Evolutionary conservation across 345 rosid genomes (phyloP).

Genomic region (Excoecaria cochinchinensis): DNA sequence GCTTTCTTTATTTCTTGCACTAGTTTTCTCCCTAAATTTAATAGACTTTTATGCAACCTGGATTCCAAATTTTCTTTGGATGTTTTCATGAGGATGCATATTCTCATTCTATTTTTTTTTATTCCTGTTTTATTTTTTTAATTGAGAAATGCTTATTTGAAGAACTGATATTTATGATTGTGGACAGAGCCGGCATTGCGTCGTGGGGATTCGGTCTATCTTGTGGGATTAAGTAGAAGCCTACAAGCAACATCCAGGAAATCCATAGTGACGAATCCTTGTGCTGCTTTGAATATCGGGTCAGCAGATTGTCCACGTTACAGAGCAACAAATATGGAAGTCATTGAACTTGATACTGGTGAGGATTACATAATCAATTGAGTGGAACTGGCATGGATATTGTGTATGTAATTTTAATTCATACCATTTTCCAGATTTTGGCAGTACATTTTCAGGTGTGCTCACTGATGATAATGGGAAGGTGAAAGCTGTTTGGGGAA

Average conservation of each 20-base stretch:
- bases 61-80: background rate
- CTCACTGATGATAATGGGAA: constrained; percentile 84
- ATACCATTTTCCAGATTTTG: constrained; percentile 63
- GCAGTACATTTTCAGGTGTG: constrained; percentile 92
- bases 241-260: constrained; percentile 90
- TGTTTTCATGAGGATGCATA: background rate
- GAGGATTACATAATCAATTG: constrained; percentile 7
- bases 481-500: constrained; percentile 93
- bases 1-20: constrained; percentile 5
- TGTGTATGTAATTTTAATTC: background rate
- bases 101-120: background rate
- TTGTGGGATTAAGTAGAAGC: constrained; percentile 85
- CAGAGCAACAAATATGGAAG: constrained; percentile 96
- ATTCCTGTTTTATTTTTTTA: background rate
- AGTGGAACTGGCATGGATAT: background rate
- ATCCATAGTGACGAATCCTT: constrained; percentile 83
- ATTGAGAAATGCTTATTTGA: background rate
- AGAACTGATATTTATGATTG: constrained; percentile 12
- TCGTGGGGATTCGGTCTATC: constrained; percentile 90
- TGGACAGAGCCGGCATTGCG: constrained; percentile 73
- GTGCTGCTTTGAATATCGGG: constrained; percentile 80
- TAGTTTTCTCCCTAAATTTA: background rate
- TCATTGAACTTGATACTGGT: constrained; percentile 95
- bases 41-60: background rate
- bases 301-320: constrained; percentile 93